phyloP scores from a whole-genome alignment of 73 alveolate species.

The Paraurostyla sp. region DNA sequence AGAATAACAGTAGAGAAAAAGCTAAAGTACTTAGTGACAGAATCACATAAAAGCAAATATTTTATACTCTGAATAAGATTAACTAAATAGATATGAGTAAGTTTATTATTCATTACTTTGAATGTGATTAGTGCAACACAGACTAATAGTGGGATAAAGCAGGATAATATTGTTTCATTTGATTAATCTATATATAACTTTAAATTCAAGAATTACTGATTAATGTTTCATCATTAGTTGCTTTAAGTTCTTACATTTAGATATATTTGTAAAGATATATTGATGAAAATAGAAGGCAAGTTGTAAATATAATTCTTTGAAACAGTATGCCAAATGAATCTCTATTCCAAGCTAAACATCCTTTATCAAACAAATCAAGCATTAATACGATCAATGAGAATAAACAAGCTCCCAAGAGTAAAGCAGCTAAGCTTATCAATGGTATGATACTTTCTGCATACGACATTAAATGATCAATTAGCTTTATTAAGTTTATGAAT shows the following conservation, averaged over 20 bases:
- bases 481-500: neutral
- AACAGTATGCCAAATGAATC: slow-evolving; percentile 21
- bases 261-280: neutral
- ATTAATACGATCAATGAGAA: neutral
- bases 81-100: neutral
- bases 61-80: neutral
- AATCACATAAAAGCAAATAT: neutral
- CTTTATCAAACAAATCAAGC: neutral
- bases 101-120: neutral
- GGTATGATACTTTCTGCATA: neutral
- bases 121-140: neutral
- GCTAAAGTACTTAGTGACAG: neutral
- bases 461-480: neutral
- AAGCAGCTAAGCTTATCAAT: neutral
- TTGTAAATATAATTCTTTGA: neutral
- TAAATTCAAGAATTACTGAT: too few species aligned
- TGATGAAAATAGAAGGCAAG: neutral
- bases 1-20: neutral
- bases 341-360: slow-evolving; percentile 39
- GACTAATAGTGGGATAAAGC: neutral
- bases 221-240: too few species aligned
- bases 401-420: neutral
- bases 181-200: neutral
- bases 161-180: neutral
- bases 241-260: too few species aligned